Base-by-base conservation (phyloP, 2,329 filamentous ascomycete genomes). In the Purpureocillium lavendulum region DNA sequence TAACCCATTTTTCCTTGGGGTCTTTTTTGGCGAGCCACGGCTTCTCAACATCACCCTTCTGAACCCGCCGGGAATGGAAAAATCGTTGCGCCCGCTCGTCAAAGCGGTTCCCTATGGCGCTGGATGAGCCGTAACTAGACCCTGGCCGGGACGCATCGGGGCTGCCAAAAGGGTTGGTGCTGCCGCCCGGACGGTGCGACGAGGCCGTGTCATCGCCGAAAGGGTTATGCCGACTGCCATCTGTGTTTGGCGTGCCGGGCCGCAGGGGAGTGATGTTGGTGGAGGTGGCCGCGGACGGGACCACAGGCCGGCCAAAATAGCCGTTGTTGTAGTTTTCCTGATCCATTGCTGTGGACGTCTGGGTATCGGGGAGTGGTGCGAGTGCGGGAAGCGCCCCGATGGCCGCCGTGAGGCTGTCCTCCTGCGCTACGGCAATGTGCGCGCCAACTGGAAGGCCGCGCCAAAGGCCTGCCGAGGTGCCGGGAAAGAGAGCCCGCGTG, bases 1-100 rank as follows among this genome's bases (percentile, higher is more conserved):
- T 88, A 8, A 87, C 80, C 86, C 86, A 92, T 66, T 87, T 92
- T 69, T 90, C 84, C 58, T 80, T 83, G 11, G 82, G 80, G 48
- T 89, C 82, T 41, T 69, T 78, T 55, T 80, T 81, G n/a, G 74
- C 62, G 30, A 83, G 62, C 87, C 87, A 92, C 11, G 86, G 83
- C 63, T 85, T 82, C 56, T 87, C 81, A 3, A 86, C 61, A 36
- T 85, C 76, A 32, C 77, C 84, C 57, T 87, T 86, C 56, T 71
- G 75, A 28, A 90, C 74, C 44, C 84, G 69, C 42, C 84, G 71
- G 14, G 84, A 88, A 59, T 81, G 81, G 56, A 89, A 90, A 62
- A 82, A 87, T 39, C 71, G 66, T 49, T 69, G 65, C 14, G 58
- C 49, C 18, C 60, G 59, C 35, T 64, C 59, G 13, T 66, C 59